Percentiles rank a stretch among this genome's conserved stretches.
phyloP scores from a whole-genome alignment of 495 filamentous ascomycete genomes.

The Friedmanniomyces simplex region DNA sequence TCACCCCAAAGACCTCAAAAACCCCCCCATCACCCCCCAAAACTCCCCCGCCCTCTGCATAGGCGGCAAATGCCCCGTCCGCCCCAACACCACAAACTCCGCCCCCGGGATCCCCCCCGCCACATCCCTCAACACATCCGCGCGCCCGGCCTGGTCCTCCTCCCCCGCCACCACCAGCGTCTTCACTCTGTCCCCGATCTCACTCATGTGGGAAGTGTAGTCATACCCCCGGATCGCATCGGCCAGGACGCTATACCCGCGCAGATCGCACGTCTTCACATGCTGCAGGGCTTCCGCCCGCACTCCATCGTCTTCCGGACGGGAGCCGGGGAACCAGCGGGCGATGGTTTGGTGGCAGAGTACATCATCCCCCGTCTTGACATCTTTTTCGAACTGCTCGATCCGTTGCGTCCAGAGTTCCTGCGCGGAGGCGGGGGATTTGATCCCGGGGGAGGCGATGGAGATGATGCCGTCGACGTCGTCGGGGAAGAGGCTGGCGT shows the following conservation, averaged over 20 bases:
- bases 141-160: conserved; percentile 2
- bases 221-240: conserved; percentile 17
- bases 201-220: neutral
- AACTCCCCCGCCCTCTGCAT: conserved; percentile 16
- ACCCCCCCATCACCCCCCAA: conserved; percentile 1
- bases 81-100: conserved; percentile 7
- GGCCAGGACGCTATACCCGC: conserved; percentile 10
- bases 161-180: conserved; percentile 10
- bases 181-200: conserved; percentile 4
- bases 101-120: conserved; percentile 4
- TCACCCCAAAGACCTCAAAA: neutral
- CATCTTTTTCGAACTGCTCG: conserved; percentile 14
- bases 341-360: conserved; percentile 8
- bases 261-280: conserved; percentile 10
- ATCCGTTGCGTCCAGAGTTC: conserved; percentile 11
- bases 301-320: conserved; percentile 8
- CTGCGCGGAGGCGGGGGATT: conserved; percentile 5
- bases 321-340: conserved; percentile 11
- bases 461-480: conserved; percentile 13
- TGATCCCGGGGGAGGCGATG: conserved; percentile 13
- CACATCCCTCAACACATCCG: neutral
- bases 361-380: conserved; percentile 1
- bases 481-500: conserved; percentile 14
- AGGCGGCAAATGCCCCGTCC: conserved; percentile 16
- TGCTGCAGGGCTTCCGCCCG: conserved; percentile 10